These are phyloP conservation scores for Novymonas esmeraldas DNA, from an alignment of 208 protist species.

Conservation along the genomic window DNA sequence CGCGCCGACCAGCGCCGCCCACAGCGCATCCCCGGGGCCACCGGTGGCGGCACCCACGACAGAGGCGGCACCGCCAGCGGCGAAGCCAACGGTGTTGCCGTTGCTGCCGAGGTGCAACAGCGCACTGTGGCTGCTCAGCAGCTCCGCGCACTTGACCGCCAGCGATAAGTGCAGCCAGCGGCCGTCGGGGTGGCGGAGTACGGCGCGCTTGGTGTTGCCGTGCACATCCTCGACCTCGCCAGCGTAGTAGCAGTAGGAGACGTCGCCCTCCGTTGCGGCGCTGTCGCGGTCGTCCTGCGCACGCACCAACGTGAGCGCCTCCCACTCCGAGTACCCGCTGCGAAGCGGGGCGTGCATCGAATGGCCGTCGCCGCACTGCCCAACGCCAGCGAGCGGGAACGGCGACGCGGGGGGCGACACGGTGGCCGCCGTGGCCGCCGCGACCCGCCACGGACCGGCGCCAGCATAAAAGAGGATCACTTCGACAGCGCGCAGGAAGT, in stretches of 20 bases:
- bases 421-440: neutral
- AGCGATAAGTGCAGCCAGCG: constrained; percentile 79
- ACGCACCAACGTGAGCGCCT: constrained; percentile 41
- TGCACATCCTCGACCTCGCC: constrained; percentile 25
- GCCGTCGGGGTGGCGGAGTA: constrained; percentile 59
- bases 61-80: constrained; percentile 4
- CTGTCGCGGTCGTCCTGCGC: neutral
- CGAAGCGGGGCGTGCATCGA: constrained; percentile 3
- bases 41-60: constrained; percentile 13
- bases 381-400: neutral
- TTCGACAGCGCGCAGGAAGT: constrained; percentile 65
- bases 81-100: constrained; percentile 21
- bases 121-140: constrained; percentile 49
- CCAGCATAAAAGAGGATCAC: constrained; percentile 75
- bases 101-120: constrained; percentile 67
- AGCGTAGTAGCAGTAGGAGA: constrained; percentile 22
- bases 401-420: constrained; percentile 2
- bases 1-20: constrained; percentile 18
- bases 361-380: constrained; percentile 2
- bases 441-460: neutral
- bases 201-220: constrained; percentile 24
- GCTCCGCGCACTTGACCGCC: constrained; percentile 64
- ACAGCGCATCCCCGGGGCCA: constrained; percentile 17
- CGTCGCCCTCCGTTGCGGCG: neutral
- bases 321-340: constrained; percentile 56